phyloP scores from a whole-genome alignment of 2,329 filamentous ascomycete species.

The Alternaria dauci region DNA sequence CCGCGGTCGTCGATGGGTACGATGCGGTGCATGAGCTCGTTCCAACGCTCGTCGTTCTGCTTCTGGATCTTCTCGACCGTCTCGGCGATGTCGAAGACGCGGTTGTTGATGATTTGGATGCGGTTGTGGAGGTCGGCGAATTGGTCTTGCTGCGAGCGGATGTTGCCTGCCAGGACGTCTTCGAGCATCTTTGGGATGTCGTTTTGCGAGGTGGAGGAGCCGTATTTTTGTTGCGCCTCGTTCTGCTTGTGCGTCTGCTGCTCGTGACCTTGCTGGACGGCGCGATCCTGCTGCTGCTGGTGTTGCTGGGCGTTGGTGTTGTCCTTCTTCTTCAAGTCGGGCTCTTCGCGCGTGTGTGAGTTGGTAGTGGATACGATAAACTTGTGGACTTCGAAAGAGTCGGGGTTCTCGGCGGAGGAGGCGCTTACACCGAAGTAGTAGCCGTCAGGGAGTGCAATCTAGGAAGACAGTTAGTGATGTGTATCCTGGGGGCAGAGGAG shows the following conservation, averaged over 20 bases:
- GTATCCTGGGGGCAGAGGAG: neutral
- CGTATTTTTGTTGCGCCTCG: constrained; percentile 35
- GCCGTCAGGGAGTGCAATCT: constrained; percentile 78
- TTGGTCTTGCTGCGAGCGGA: constrained; percentile 64
- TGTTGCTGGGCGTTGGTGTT: constrained; percentile 41
- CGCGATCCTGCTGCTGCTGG: constrained; percentile 30
- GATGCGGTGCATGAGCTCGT: constrained; percentile 56
- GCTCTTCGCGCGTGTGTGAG: constrained; percentile 47
- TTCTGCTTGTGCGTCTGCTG: constrained; percentile 31
- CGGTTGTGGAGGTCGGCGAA: constrained; percentile 87
- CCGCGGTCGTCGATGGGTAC: constrained; percentile 44
- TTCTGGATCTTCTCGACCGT: constrained; percentile 62
- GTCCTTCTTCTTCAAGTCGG: constrained; percentile 30
- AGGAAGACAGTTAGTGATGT: constrained; percentile 9
- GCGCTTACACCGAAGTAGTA: constrained; percentile 90
- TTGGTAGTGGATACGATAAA: constrained; percentile 72
- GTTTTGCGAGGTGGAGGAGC: constrained; percentile 23
- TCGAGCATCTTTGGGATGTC: constrained; percentile 52
- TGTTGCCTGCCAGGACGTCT: constrained; percentile 55
- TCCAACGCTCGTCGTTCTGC: constrained; percentile 65
- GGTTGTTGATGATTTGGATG: constrained; percentile 76
- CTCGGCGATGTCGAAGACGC: constrained; percentile 69
- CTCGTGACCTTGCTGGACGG: constrained; percentile 42
- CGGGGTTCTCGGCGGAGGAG: constrained; percentile 86
- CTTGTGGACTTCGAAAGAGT: constrained; percentile 94